These are phyloP conservation scores for Gloeophyllum trabeum DNA, from an alignment of 768 basidiomycete species.

Conservation along the genomic window DNA sequence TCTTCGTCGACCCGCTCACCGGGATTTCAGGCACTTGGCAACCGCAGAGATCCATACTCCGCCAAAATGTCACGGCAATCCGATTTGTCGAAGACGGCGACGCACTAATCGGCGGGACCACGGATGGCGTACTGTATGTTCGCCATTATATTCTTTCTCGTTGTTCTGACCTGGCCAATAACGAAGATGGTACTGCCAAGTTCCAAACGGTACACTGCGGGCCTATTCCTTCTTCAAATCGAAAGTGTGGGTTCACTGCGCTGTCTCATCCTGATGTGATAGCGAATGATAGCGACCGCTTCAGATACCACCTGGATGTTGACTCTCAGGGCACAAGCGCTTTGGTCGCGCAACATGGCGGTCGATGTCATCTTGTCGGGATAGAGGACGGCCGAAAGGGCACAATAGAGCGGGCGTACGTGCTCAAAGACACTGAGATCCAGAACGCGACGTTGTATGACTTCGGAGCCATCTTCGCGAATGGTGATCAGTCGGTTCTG, in stretches of 20 bases:
- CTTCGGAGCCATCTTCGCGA: constrained; percentile 44
- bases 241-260: constrained; percentile 36
- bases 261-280: not conserved
- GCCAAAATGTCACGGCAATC: constrained; percentile 54
- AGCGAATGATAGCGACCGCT: constrained; percentile 1
- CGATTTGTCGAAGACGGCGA: constrained; percentile 53
- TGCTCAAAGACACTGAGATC: constrained; percentile 27
- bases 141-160: not conserved
- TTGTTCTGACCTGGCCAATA: not conserved
- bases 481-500: constrained; percentile 38
- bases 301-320: constrained; percentile 43
- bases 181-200: constrained; percentile 53
- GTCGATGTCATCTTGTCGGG: constrained; percentile 37
- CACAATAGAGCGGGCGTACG: constrained; percentile 40
- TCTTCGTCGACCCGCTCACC: constrained; percentile 2
- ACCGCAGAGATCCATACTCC: constrained; percentile 48
- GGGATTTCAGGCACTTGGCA: constrained; percentile 44
- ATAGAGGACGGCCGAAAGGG: constrained; percentile 40
- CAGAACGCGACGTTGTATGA: constrained; percentile 16
- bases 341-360: constrained; percentile 40
- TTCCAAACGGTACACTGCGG: constrained; percentile 55
- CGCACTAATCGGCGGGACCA: constrained; percentile 57
- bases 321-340: constrained; percentile 36
- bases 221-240: constrained; percentile 48
- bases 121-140: constrained; percentile 55